A percentile compares a stretch with the other conserved stretches of the same genome.
phyloP scores from a whole-genome alignment of 2,329 filamentous ascomycete genomes.

The Zymoseptoria passerinii region DNA sequence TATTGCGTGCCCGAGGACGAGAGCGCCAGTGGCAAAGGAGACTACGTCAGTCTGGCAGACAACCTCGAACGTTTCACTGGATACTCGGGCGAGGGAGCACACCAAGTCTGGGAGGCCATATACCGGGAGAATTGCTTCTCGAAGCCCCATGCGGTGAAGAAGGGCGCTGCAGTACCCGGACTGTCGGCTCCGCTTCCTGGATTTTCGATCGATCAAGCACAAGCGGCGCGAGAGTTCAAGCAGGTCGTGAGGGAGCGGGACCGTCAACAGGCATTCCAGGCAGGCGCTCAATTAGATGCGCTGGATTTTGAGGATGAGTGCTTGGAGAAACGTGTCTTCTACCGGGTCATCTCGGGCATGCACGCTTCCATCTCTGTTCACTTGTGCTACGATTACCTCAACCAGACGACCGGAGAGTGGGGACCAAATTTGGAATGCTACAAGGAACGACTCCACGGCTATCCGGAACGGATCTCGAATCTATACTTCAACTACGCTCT shows the following conservation, averaged over 20 bases:
- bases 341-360: conserved; percentile 92
- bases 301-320: conserved; percentile 84
- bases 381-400: conserved; percentile 90
- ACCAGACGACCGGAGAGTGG: conserved; percentile 92
- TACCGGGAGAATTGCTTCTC: conserved; percentile 96
- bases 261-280: conserved; percentile 47
- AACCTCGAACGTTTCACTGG: conserved; percentile 96
- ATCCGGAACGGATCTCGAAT: conserved; percentile 89
- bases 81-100: conserved; percentile 74
- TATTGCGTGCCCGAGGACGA: conserved; percentile 97
- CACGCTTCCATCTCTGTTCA: conserved; percentile 96
- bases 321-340: conserved; percentile 97
- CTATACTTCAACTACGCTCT: conserved; percentile 99
- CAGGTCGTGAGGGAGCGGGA: conserved; percentile 54
- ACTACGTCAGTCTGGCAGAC: conserved; percentile 88
- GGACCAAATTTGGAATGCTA: conserved; percentile 86
- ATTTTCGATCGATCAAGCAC: conserved; percentile 38
- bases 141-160: conserved; percentile 25
- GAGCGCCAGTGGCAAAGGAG: conserved; percentile 73
- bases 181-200: conserved; percentile 23
- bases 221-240: conserved; percentile 53
- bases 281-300: conserved; percentile 46
- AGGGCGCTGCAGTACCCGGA: conserved; percentile 15
- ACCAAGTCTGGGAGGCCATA: conserved; percentile 92
- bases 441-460: conserved; percentile 69